Conservation (phyloP, 345 rosid species). For the Boechera retrofracta region DNA sequence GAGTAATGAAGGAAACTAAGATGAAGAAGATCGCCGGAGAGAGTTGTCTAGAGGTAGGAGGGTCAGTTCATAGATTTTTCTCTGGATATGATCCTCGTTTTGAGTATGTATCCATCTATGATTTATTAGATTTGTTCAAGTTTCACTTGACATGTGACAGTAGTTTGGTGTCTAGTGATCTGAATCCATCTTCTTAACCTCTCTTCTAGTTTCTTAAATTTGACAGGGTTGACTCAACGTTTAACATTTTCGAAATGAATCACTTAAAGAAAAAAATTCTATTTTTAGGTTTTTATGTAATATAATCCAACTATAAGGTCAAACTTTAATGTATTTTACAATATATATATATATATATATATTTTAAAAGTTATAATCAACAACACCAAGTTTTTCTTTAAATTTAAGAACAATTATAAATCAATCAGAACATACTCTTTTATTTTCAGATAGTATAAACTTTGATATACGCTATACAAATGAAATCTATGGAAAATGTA, state of each 20-base stretch:
- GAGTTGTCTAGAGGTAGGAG: slow-evolving; percentile 68
- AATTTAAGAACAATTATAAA: neutral
- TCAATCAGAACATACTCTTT: neutral
- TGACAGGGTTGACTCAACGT: slow-evolving; percentile 1
- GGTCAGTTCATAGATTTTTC: slow-evolving; percentile 60
- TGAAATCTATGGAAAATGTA: neutral
- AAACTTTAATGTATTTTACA: neutral
- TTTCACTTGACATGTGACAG: slow-evolving; percentile 48
- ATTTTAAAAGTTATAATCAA: neutral
- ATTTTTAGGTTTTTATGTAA: no score
- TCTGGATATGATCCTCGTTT: slow-evolving; percentile 61
- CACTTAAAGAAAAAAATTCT: no score
- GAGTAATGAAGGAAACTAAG: slow-evolving; percentile 58
- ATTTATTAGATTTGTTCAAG: slow-evolving; percentile 54
- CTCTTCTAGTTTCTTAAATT: slow-evolving; percentile 7
- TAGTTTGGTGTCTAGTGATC: slow-evolving; percentile 13
- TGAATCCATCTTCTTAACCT: neutral
- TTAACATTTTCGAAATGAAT: neutral
- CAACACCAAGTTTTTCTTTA: neutral
- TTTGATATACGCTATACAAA: neutral
- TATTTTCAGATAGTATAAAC: no score
- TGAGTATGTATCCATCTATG: slow-evolving; percentile 45
- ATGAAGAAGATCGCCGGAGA: slow-evolving; percentile 73
- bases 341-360: neutral
- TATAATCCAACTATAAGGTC: neutral